These are phyloP conservation scores for Marchantia polymorpha DNA, from an alignment of 225 moss, liverwort and hornwort species.

Conservation along the genomic window DNA sequence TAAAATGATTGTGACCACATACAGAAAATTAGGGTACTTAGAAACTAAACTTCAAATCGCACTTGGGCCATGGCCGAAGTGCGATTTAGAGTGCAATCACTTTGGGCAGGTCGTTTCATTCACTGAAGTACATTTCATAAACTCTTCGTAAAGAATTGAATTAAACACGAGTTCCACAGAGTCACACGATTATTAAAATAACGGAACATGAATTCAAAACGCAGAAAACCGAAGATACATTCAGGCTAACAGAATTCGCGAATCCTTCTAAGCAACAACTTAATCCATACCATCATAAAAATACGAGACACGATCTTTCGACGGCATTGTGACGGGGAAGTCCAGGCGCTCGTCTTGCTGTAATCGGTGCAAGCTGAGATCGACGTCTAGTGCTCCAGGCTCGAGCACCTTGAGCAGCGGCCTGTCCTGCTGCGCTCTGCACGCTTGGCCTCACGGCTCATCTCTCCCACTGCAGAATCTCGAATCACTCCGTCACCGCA, in stretches of 20 bases:
- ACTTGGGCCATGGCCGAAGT: too few species aligned
- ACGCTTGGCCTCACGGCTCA: too few species aligned
- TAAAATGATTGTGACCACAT: too few species aligned
- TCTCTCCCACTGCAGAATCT: too few species aligned
- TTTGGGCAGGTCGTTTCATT: too few species aligned
- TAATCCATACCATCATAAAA: slow-evolving; percentile 77
- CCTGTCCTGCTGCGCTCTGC: neutral
- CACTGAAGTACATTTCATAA: neutral
- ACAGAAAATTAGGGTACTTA: too few species aligned
- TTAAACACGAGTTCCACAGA: neutral
- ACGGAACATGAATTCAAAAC: neutral
- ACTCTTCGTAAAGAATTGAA: neutral
- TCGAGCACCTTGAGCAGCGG: neutral
- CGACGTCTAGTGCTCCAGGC: neutral
- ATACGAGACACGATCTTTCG: slow-evolving; percentile 96
- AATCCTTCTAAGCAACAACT: neutral
- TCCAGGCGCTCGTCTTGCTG: neutral
- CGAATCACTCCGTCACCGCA: too few species aligned
- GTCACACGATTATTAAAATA: neutral
- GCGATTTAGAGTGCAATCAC: too few species aligned
- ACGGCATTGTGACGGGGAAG: slow-evolving; percentile 49
- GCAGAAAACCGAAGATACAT: neutral
- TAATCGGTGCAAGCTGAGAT: neutral
- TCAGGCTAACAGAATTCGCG: neutral
- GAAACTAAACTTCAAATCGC: too few species aligned